Conservation (phyloP, 2,329 filamentous ascomycete species). For the Penicillium sp. region DNA sequence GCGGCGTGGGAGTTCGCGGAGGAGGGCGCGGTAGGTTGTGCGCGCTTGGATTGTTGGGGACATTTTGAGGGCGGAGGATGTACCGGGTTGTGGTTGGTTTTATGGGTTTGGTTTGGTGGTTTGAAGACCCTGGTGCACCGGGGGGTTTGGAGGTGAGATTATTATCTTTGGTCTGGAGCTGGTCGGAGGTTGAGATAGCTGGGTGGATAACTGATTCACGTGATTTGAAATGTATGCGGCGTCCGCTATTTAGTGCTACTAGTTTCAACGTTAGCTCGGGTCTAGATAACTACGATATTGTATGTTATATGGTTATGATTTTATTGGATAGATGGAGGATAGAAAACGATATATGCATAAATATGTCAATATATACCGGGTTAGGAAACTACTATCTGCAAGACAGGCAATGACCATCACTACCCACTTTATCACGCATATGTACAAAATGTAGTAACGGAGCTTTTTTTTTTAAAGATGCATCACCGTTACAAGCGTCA, state of each 20-base stretch:
- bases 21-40: slow-evolving; percentile 80
- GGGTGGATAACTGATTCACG: slow-evolving; percentile 2
- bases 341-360: not conserved
- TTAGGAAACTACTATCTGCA: slow-evolving; percentile 9
- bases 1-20: slow-evolving; percentile 82
- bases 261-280: not conserved
- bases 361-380: slow-evolving; percentile 16
- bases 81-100: not conserved
- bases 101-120: not conserved
- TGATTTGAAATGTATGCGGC: slow-evolving; percentile 1
- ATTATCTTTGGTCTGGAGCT: not conserved
- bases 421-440: slow-evolving; percentile 6
- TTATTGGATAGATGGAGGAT: not conserved
- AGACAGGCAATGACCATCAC: not conserved
- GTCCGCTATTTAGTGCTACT: not conserved
- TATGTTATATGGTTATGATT: not conserved
- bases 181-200: slow-evolving; percentile 1
- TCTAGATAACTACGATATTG: not conserved
- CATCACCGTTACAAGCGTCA: slow-evolving; percentile 17
- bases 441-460: slow-evolving; percentile 16
- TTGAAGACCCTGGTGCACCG: not conserved
- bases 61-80: slow-evolving; percentile 15
- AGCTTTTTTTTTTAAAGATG: slow-evolving; percentile 9
- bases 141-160: not conserved
- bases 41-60: slow-evolving; percentile 51